Conservation (phyloP, 305 asterid genomes). For the Fraxinus sp. region DNA sequence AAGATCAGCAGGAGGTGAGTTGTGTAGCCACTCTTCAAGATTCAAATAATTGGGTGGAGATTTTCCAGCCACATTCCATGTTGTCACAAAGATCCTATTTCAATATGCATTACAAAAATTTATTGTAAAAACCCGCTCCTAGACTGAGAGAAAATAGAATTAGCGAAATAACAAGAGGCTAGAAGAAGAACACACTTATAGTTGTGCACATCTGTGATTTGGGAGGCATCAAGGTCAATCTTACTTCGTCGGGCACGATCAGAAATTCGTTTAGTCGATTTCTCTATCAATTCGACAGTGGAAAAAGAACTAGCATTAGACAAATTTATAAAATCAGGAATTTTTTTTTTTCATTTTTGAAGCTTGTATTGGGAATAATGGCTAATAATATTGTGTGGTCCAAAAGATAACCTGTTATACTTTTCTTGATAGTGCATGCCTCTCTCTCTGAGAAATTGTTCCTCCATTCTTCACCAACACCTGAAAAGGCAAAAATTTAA, state of each 20-base stretch:
- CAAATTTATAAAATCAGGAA: background rate
- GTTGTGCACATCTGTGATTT: constrained; percentile 54
- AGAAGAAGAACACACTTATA: constrained; percentile 36
- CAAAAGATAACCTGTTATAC: constrained; percentile 80
- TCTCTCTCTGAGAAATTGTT: constrained; percentile 70
- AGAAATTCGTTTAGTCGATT: constrained; percentile 28
- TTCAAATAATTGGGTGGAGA: constrained; percentile 71
- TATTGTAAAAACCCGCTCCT: background rate
- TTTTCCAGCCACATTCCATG: constrained; percentile 96
- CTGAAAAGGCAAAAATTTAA: constrained; percentile 63
- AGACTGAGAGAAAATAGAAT: background rate
- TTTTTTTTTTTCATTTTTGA: constrained; percentile 5
- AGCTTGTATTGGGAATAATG: constrained; percentile 21
- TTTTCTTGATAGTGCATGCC: constrained; percentile 85
- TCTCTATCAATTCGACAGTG: constrained; percentile 37
- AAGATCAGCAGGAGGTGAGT: constrained; percentile 87
- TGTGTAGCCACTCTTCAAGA: constrained; percentile 87
- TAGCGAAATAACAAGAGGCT: background rate
- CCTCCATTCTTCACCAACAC: constrained; percentile 94
- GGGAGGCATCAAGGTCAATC: constrained; percentile 65
- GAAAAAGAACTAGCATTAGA: constrained; percentile 18
- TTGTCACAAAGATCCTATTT: constrained; percentile 68
- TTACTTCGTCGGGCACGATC: constrained; percentile 51
- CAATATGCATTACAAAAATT: background rate
- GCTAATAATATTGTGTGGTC: constrained; percentile 53